A percentile compares a stretch with the other conserved stretches of the same genome.
These are phyloP conservation scores for Crithidia thermophila DNA, from an alignment of 208 protist genomes.

Conservation along the genomic window DNA sequence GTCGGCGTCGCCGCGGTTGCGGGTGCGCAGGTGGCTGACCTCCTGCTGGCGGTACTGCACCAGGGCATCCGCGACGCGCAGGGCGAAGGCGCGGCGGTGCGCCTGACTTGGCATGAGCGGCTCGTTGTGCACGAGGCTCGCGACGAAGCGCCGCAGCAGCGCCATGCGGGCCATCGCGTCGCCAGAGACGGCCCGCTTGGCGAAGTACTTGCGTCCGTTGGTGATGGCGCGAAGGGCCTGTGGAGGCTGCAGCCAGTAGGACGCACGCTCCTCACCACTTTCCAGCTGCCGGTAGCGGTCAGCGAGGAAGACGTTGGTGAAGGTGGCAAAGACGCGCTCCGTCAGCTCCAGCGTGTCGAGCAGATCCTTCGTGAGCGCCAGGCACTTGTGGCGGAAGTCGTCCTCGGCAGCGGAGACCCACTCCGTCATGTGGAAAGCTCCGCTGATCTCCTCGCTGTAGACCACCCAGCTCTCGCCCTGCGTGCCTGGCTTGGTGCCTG, in stretches of 20 bases:
- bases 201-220: not conserved
- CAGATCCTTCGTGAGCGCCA: conserved; percentile 47
- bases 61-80: conserved; percentile 17
- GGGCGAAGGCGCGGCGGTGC: conserved; percentile 21
- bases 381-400: conserved; percentile 56
- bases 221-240: conserved; percentile 21
- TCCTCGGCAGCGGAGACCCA: conserved; percentile 50
- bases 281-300: conserved; percentile 48
- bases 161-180: conserved; percentile 30
- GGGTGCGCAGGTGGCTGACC: conserved; percentile 19
- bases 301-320: conserved; percentile 50
- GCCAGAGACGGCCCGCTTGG: conserved; percentile 21
- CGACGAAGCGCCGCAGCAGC: conserved; percentile 34
- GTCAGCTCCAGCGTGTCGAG: conserved; percentile 39
- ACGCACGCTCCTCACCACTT: conserved; percentile 28
- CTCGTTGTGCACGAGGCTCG: conserved; percentile 32
- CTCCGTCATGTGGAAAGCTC: conserved; percentile 50
- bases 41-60: conserved; percentile 16
- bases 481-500: not conserved
- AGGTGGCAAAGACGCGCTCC: conserved; percentile 57
- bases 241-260: conserved; percentile 41
- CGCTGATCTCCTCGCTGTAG: conserved; percentile 61
- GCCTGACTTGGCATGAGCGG: conserved; percentile 30
- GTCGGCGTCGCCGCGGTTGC: conserved; percentile 19
- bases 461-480: conserved; percentile 9